A percentile compares a stretch with the other conserved stretches of the same genome.
phyloP scores from a whole-genome alignment of 768 basidiomycete species.

The Auriscalpium vulgare region DNA sequence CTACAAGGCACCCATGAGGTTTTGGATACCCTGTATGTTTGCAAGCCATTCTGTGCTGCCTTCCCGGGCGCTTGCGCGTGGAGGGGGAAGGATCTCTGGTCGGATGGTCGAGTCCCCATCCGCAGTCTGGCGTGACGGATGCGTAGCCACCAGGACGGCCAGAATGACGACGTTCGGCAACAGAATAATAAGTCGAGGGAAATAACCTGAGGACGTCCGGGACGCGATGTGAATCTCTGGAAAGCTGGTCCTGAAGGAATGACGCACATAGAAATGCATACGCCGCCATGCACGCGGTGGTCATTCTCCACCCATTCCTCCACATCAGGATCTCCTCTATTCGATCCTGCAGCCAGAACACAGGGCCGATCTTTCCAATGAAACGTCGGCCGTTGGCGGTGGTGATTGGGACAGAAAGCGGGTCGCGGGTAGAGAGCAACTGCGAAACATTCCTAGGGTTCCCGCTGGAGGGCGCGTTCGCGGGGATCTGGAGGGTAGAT shows the following conservation, averaged over 20 bases:
- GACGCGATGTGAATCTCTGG: neutral
- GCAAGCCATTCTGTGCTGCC: slow-evolving; percentile 76
- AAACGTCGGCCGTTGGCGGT: slow-evolving; percentile 79
- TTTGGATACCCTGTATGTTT: slow-evolving; percentile 85
- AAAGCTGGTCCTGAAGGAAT: neutral
- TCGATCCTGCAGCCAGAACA: slow-evolving; percentile 89
- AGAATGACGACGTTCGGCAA: slow-evolving; percentile 60
- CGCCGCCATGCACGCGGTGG: slow-evolving; percentile 62
- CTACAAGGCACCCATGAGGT: slow-evolving; percentile 80
- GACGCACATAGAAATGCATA: slow-evolving; percentile 77
- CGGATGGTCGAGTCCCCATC: neutral
- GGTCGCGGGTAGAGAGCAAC: slow-evolving; percentile 52
- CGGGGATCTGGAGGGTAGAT: slow-evolving; percentile 12
- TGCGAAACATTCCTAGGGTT: slow-evolving; percentile 21
- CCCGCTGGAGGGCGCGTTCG: neutral
- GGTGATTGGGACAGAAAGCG: slow-evolving; percentile 70
- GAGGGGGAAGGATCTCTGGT: slow-evolving; percentile 22
- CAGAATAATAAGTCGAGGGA: slow-evolving; percentile 62
- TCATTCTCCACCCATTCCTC: slow-evolving; percentile 69
- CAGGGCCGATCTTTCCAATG: slow-evolving; percentile 61
- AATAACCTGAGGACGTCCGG: slow-evolving; percentile 47
- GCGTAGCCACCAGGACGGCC: slow-evolving; percentile 55
- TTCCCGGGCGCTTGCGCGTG: slow-evolving; percentile 38
- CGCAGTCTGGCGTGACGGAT: slow-evolving; percentile 33
- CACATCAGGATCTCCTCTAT: slow-evolving; percentile 81